A percentile compares a stretch with the other conserved stretches of the same genome.
Conservation (phyloP, 306 rosid species). For the Malus sieversii region DNA sequence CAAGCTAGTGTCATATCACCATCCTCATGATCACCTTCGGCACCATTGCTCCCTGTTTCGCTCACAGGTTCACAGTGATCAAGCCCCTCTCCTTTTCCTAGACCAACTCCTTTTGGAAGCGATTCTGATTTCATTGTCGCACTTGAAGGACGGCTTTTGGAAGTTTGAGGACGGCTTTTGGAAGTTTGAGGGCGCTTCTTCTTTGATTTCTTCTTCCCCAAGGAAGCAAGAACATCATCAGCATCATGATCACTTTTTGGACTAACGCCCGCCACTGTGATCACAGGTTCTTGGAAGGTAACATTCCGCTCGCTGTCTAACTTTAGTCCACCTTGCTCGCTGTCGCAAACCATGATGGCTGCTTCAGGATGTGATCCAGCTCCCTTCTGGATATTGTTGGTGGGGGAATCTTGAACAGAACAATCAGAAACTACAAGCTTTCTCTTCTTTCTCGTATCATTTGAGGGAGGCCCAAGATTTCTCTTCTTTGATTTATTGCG, state of each 20-base stretch:
- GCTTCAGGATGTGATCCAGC: conserved; percentile 1
- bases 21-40: background rate
- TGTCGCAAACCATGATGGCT: background rate
- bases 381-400: background rate
- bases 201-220: conserved; percentile 16
- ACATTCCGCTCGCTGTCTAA: conserved; percentile 10
- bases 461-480: conserved; percentile 5
- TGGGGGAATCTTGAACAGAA: background rate
- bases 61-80: background rate
- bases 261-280: conserved; percentile 12
- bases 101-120: background rate
- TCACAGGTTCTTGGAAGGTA: conserved; percentile 11
- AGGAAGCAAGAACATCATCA: conserved; percentile 11
- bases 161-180: background rate
- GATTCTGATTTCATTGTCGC: background rate
- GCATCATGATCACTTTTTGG: conserved; percentile 10
- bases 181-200: conserved; percentile 7
- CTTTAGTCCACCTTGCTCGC: conserved; percentile 13
- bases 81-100: background rate
- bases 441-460: conserved; percentile 25
- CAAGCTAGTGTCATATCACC: conserved; percentile 20
- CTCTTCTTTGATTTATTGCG: conserved; percentile 32
- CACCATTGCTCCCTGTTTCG: background rate
- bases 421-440: conserved; percentile 12
- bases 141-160: background rate